phyloP scores from a whole-genome alignment of 345 rosid species.

The Firmiana major region DNA sequence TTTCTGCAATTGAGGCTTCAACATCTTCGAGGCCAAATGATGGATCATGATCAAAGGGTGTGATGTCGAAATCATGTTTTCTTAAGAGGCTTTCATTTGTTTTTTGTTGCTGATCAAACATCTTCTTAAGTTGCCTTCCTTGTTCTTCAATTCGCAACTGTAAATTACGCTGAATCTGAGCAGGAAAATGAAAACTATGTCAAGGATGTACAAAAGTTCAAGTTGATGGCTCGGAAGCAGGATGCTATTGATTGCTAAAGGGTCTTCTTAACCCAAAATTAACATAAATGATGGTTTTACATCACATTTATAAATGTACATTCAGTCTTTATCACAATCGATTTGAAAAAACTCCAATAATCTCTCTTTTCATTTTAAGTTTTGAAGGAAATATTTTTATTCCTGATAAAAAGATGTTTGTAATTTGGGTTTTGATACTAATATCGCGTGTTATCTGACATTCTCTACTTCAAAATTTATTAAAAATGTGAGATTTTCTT shows the following conservation, averaged over 20 bases:
- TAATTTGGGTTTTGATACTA: too few relatives aligned
- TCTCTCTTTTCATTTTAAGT: too few relatives aligned
- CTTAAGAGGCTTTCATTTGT: slow-evolving; percentile 34
- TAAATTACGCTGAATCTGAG: slow-evolving; percentile 72
- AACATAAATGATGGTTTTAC: too few relatives aligned
- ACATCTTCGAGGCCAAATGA: slow-evolving; percentile 35
- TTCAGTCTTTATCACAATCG: too few relatives aligned
- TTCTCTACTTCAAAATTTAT: too few relatives aligned
- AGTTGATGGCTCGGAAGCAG: neutral
- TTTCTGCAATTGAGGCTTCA: slow-evolving; percentile 41
- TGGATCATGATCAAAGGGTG: slow-evolving; percentile 21
- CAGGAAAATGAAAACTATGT: neutral
- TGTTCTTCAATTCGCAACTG: slow-evolving; percentile 87
- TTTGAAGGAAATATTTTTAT: too few relatives aligned
- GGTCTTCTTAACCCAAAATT: too few relatives aligned
- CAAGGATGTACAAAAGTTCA: neutral
- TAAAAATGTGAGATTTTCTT: too few relatives aligned
- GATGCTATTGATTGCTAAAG: neutral
- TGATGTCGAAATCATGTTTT: slow-evolving; percentile 26
- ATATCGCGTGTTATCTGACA: too few relatives aligned
- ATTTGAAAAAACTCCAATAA: too few relatives aligned
- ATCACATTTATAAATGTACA: too few relatives aligned
- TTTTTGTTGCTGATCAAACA: slow-evolving; percentile 80
- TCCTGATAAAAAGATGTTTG: too few relatives aligned
- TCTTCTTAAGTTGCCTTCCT: slow-evolving; percentile 65